These are phyloP conservation scores for Boletus barrowsii DNA, from an alignment of 768 basidiomycete genomes.

Conservation along the genomic window DNA sequence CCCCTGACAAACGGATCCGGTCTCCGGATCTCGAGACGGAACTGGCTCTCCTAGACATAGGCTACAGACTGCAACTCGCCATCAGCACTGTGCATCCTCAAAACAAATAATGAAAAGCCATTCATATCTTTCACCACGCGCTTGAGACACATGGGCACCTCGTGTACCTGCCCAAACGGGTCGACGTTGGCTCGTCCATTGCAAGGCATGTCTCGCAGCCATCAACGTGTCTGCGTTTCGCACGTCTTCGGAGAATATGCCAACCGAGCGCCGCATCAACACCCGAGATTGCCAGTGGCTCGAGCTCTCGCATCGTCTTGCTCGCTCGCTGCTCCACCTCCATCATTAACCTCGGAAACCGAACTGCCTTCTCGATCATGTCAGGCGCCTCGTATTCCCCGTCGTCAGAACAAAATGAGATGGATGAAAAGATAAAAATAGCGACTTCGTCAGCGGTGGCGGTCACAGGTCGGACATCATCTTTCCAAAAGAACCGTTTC, in stretches of 20 bases:
- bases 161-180: slow-evolving; percentile 2
- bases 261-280: slow-evolving; percentile 3
- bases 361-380: neutral
- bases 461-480: slow-evolving; percentile 33
- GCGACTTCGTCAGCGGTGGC: slow-evolving; percentile 9
- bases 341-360: neutral
- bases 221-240: neutral
- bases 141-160: neutral
- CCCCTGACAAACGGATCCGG: neutral
- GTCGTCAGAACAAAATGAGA: neutral
- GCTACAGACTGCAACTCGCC: too few relatives aligned
- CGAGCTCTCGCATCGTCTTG: neutral
- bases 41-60: neutral
- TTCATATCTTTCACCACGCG: neutral
- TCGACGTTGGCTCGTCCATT: neutral
- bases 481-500: slow-evolving; percentile 21
- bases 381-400: slow-evolving; percentile 6
- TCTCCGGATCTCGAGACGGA: neutral
- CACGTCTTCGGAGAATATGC: slow-evolving; percentile 17
- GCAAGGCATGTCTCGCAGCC: neutral
- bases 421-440: neutral
- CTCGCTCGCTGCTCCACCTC: neutral
- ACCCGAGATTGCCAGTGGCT: neutral
- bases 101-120: too few relatives aligned
- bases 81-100: neutral